Evolutionary conservation across 768 basidiomycete species (phyloP), one percentile per base, ranked within the genome.

Genomic region (Exsudoporus frostii): DNA sequence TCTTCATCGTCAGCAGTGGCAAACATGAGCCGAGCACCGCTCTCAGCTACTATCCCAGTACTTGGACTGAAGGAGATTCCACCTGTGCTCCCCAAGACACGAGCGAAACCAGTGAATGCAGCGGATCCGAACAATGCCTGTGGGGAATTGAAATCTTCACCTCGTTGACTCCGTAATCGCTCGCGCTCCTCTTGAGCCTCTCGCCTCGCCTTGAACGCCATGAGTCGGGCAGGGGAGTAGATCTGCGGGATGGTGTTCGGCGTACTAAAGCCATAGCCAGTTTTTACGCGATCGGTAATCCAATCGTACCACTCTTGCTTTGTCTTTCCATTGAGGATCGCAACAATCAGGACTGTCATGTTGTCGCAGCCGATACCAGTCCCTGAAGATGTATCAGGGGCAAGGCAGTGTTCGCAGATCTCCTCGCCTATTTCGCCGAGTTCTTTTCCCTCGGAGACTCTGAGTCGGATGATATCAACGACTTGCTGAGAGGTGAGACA

Each of bases 321-420:
- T n/a, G 92, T 90, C 54, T 85, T 84, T 37, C 91, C 95, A 56
- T 89, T 81, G 30, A 95, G 79, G 41, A 99, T 71, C 7, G 92
- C 97, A 52, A 98, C 81, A 48, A 99, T 82, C 60, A 98, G 79
- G 45, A 97, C 76, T 0, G 97, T 99, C 97, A 99, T 99, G 75
- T 99, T 98, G 74, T 99, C 97, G 69, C 96, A 98, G 19, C 97
- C 97, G 57, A 98, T 91, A 13, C 97, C 97, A 40, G 84, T 84
- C 44, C 90, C 91, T 33, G 89, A 89, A 22, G 88, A 86, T 2
- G 91, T 90, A 67, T 97, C 93, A 1, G 95, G 95, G 22, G 97
- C 95, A 43, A 98, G 79, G 65, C 97, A 98, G 60, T 89, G 86
- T 54, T 92, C 88, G 71, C 95, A 96, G 60, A 98, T 85, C 64